These are phyloP conservation scores for Hortaea werneckii DNA, from an alignment of 2,329 filamentous ascomycete species.

Conservation along the genomic window DNA sequence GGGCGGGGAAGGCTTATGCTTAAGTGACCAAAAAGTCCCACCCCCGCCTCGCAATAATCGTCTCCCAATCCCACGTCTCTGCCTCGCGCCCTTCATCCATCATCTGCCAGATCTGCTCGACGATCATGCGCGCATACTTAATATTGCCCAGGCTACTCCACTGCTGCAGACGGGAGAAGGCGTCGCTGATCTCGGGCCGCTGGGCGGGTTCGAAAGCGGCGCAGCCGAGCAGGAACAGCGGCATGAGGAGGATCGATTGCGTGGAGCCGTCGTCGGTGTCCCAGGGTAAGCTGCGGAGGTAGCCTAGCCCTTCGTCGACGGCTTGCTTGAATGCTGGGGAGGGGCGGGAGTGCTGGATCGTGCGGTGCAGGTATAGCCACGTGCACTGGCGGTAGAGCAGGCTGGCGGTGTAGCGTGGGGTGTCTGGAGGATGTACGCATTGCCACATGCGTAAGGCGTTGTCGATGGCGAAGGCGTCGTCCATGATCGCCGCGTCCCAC, in stretches of 20 bases:
- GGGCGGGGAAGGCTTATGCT: background rate
- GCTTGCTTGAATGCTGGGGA: conserved; percentile 46
- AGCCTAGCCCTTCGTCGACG: conserved; percentile 49
- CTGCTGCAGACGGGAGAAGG: conserved; percentile 44
- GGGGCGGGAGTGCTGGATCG: conserved; percentile 44
- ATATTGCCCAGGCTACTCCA: conserved; percentile 52
- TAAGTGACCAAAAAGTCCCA: conserved; percentile 53
- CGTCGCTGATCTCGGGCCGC: conserved; percentile 43
- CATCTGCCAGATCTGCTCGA: conserved; percentile 47
- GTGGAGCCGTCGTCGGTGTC: conserved; percentile 32
- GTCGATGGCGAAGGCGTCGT: conserved; percentile 66
- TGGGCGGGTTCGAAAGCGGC: conserved; percentile 48
- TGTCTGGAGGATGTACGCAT: conserved; percentile 45
- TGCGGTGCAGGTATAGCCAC: conserved; percentile 54
- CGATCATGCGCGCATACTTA: conserved; percentile 44
- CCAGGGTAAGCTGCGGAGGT: conserved; percentile 42
- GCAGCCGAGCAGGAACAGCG: conserved; percentile 51
- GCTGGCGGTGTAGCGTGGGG: conserved; percentile 45
- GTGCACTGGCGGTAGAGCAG: conserved; percentile 53
- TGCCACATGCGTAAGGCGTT: conserved; percentile 64
- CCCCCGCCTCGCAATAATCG: conserved; percentile 46
- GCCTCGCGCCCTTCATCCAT: conserved; percentile 47
- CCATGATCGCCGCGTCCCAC: conserved; percentile 63
- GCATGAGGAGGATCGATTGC: conserved; percentile 51
- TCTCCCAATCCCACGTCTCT: conserved; percentile 55